Percentiles rank a stretch among this genome's conserved stretches.
phyloP scores from a whole-genome alignment of 192 early-diverging fungal species.

The Chytriomyces sp. region DNA sequence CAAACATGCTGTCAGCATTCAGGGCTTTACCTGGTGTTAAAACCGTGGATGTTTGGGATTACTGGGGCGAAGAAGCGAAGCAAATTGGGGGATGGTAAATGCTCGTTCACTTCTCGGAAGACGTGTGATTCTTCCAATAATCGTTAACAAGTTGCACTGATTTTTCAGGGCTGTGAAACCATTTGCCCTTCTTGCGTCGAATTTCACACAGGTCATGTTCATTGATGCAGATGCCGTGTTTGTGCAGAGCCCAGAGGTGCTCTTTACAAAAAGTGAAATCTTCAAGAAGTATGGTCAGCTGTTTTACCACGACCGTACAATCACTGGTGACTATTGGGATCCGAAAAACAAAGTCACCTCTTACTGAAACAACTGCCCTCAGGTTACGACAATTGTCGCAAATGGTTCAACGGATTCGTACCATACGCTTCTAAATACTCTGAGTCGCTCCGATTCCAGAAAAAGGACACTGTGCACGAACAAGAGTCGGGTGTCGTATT shows the following conservation, averaged over 20 bases:
- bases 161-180: constrained; percentile 53
- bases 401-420: constrained; percentile 62
- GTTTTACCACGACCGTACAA: constrained; percentile 63
- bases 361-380: constrained; percentile 46
- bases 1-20: background rate
- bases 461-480: constrained; percentile 55
- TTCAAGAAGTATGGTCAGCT: constrained; percentile 57
- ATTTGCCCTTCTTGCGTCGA: constrained; percentile 65
- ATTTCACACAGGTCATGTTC: constrained; percentile 69
- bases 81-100: constrained; percentile 6
- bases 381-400: constrained; percentile 49
- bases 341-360: constrained; percentile 31
- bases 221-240: constrained; percentile 75
- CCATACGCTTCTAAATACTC: constrained; percentile 55
- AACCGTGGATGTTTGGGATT: constrained; percentile 40
- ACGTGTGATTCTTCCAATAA: constrained; percentile 64
- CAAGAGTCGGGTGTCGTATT: constrained; percentile 71
- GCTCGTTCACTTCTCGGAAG: constrained; percentile 70
- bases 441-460: constrained; percentile 50
- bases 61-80: constrained; percentile 28
- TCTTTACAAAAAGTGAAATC: constrained; percentile 49
- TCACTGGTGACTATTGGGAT: constrained; percentile 34
- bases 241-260: constrained; percentile 58
- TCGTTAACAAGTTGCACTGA: constrained; percentile 52
- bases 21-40: constrained; percentile 25